Percentiles rank a stretch among this genome's conserved stretches.
Conservation (phyloP, 306 rosid species). For the Quercus suber region DNA sequence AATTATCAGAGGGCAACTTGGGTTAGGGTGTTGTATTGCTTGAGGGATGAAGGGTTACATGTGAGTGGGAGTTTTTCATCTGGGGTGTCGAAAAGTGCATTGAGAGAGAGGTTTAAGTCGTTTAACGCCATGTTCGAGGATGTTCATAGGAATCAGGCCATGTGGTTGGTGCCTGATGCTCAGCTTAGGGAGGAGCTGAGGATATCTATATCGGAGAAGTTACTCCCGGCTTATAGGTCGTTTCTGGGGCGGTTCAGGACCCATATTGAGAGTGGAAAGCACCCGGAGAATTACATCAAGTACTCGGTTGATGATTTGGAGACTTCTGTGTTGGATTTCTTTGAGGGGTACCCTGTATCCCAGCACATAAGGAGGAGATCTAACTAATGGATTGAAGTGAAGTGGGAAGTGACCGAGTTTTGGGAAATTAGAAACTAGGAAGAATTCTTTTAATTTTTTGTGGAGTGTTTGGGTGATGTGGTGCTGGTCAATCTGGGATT, state of each 20-base stretch:
- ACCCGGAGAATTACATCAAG: conserved; percentile 96
- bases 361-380: conserved; percentile 88
- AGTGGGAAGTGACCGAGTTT: conserved; percentile 22
- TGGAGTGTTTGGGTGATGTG: conserved; percentile 55
- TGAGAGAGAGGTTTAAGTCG: conserved; percentile 93
- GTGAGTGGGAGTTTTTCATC: conserved; percentile 88
- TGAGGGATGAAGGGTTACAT: conserved; percentile 91
- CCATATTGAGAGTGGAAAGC: conserved; percentile 90
- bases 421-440: conserved; percentile 61
- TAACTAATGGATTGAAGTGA: conserved; percentile 40
- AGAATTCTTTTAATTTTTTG: conserved; percentile 77
- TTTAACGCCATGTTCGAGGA: conserved; percentile 97
- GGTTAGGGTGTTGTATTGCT: conserved; percentile 82
- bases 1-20: conserved; percentile 96
- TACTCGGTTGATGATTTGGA: conserved; percentile 89
- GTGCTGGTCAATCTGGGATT: conserved; percentile 43
- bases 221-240: conserved; percentile 89
- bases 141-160: conserved; percentile 85
- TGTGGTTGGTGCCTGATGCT: conserved; percentile 92
- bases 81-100: conserved; percentile 82
- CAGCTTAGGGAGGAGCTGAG: conserved; percentile 95
- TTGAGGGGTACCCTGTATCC: conserved; percentile 74
- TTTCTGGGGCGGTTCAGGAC: conserved; percentile 89
- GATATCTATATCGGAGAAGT: conserved; percentile 77
- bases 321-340: conserved; percentile 76